These are phyloP conservation scores for Colletotrichum tropicicola DNA, from an alignment of 2,329 filamentous ascomycete species.

Conservation along the genomic window DNA sequence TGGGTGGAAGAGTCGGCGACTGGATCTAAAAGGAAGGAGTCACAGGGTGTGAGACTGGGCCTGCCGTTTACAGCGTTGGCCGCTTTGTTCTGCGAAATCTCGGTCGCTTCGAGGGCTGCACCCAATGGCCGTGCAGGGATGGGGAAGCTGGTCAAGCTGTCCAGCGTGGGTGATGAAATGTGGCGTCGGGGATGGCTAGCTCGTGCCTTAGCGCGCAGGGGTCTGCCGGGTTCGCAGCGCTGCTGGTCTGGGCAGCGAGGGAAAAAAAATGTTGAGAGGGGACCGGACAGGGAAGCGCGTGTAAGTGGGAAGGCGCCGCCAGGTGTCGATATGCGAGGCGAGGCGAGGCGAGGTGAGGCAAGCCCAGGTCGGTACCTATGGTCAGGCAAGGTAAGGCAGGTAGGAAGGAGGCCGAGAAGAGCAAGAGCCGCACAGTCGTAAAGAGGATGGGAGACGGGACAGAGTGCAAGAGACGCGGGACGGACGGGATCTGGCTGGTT, in stretches of 20 bases:
- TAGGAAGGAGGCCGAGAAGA: neutral
- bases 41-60: conserved; percentile 19
- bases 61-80: conserved; percentile 23
- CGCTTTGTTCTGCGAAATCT: conserved; percentile 19
- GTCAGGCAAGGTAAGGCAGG: too few species aligned
- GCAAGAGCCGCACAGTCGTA: neutral
- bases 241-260: conserved; percentile 10
- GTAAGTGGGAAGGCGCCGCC: conserved; percentile 20
- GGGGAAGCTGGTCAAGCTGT: conserved; percentile 28
- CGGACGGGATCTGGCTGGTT: conserved; percentile 13
- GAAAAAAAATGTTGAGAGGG: conserved; percentile 27
- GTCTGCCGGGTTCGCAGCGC: conserved; percentile 18
- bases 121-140: conserved; percentile 24
- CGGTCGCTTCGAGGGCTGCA: conserved; percentile 17
- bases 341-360: neutral
- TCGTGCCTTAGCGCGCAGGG: conserved; percentile 25
- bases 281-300: conserved; percentile 18
- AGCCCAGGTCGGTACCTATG: too few species aligned
- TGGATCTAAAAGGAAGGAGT: conserved; percentile 17
- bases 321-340: too few species aligned
- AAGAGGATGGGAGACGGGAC: neutral
- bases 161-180: conserved; percentile 26
- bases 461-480: neutral
- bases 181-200: conserved; percentile 24
- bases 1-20: conserved; percentile 6